These are phyloP conservation scores for Annulohypoxylon moriforme DNA, from an alignment of 495 filamentous ascomycete genomes.

Conservation along the genomic window DNA sequence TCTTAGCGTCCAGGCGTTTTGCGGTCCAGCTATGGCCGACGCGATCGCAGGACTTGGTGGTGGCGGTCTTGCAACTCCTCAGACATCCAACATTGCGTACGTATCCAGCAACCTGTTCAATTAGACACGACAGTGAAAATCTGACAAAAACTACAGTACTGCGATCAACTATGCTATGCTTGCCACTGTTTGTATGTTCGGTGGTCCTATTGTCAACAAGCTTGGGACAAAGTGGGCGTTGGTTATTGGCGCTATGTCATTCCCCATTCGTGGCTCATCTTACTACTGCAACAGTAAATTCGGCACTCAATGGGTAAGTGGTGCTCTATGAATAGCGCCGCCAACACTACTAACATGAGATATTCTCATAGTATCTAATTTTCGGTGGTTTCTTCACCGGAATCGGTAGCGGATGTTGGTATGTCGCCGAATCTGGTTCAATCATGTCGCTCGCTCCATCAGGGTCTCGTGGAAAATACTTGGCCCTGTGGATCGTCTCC, in stretches of 20 bases:
- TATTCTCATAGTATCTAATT: constrained; percentile 45
- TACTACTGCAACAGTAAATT: constrained; percentile 63
- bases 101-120: neutral
- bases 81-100: constrained; percentile 40
- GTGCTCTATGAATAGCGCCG: neutral
- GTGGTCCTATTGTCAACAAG: constrained; percentile 57
- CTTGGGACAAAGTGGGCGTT: constrained; percentile 60
- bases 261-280: constrained; percentile 60
- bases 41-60: constrained; percentile 39
- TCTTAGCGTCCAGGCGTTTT: constrained; percentile 38
- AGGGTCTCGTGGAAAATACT: constrained; percentile 57
- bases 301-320: constrained; percentile 59
- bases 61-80: constrained; percentile 37
- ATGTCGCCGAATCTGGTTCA: constrained; percentile 62
- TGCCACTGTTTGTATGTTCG: constrained; percentile 51
- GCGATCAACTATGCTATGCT: constrained; percentile 42
- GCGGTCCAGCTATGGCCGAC: constrained; percentile 39
- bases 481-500: constrained; percentile 62
- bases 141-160: constrained; percentile 23
- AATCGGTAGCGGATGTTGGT: constrained; percentile 59
- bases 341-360: constrained; percentile 3
- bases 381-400: constrained; percentile 61
- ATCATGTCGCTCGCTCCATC: constrained; percentile 61
- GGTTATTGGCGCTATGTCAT: constrained; percentile 60
- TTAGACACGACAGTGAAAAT: neutral